These are phyloP conservation scores for Clarireedia hainanense DNA, from an alignment of 2,329 filamentous ascomycete genomes.

Conservation along the genomic window DNA sequence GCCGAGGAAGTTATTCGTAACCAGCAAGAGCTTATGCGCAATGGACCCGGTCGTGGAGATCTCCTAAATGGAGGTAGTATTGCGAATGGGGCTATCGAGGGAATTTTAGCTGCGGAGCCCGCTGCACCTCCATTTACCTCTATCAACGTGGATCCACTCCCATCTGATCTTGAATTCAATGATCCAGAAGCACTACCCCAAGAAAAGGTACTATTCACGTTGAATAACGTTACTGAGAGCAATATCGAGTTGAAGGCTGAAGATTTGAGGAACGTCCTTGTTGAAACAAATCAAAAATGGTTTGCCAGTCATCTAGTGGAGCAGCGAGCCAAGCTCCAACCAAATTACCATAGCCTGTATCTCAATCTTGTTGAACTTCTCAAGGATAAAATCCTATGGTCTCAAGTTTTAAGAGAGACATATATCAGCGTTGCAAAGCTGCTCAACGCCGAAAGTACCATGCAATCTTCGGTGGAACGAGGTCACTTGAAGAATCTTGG, in stretches of 20 bases:
- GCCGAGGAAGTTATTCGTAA: slow-evolving; percentile 73
- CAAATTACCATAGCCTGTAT: slow-evolving; percentile 92
- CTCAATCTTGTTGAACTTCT: slow-evolving; percentile 81
- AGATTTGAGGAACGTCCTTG: slow-evolving; percentile 71
- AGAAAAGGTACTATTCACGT: slow-evolving; percentile 87
- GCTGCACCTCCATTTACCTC: slow-evolving; percentile 67
- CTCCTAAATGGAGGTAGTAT: slow-evolving; percentile 41
- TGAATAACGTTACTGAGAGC: slow-evolving; percentile 92
- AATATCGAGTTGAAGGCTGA: slow-evolving; percentile 79
- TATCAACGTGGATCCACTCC: slow-evolving; percentile 65
- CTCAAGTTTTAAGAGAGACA: slow-evolving; percentile 86
- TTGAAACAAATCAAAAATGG: slow-evolving; percentile 84
- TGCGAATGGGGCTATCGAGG: slow-evolving; percentile 65
- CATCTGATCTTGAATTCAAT: slow-evolving; percentile 58
- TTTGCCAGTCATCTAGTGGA: slow-evolving; percentile 94
- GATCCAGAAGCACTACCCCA: slow-evolving; percentile 80
- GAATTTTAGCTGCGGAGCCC: slow-evolving; percentile 49
- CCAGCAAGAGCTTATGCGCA: slow-evolving; percentile 51
- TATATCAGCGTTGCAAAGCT: slow-evolving; percentile 79
- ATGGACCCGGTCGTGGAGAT: slow-evolving; percentile 42
- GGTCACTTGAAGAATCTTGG: slow-evolving; percentile 89
- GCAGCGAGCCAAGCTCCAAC: slow-evolving; percentile 92
- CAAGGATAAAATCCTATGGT: slow-evolving; percentile 70
- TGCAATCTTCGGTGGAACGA: slow-evolving; percentile 78
- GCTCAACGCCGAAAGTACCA: slow-evolving; percentile 81